Evolutionary conservation across 2,329 filamentous ascomycete genomes (phyloP), one percentile per base, ranked within the genome.

Genomic region (Trichophyton schoenleinii): DNA sequence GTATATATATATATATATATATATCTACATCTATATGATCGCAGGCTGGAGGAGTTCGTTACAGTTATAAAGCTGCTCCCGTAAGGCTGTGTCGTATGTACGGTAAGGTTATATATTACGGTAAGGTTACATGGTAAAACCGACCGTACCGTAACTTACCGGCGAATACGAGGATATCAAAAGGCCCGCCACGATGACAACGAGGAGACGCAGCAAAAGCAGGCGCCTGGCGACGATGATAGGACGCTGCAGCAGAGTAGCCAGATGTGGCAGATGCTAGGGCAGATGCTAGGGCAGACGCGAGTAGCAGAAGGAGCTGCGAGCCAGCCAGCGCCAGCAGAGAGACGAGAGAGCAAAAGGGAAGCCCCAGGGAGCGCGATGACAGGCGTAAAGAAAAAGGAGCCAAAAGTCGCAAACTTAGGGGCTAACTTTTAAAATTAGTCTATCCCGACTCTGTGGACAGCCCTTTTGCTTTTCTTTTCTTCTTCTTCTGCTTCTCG

Each of bases 381-480:
- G 3, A 15, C 20, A 57, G 20, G 18, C 20, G 41, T 28, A 41
- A 59, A 58, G 11, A 58, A 58, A 20, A 58, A 18, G 38, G 38
- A 31, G 41, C 31, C n/a, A 58, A 38, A 41, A 15, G 55, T 44
- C 41, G 41, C 41, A 15, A 48, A 48, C 22, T 13, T 28, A 49
- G 36, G 36, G 53, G 44, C 44, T 48, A 48, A 48, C 44, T 53
- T 53, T 55, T 55, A 55, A 55, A 55, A 55, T 55, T 55, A 55
- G 49, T 20, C 49, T 55, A 55, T 55, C 49, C 49, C 49, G 49
- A 55, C 28, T 36, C n/a, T 55, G 49, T 55, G 49, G 49, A 18
- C 49, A 55, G 49, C 28, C 49, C 49, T 34, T 53, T 31, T 53
- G 5, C 7, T 13, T 11, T 52, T 52, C 22, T 52, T 55, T 55